phyloP scores from a whole-genome alignment of 2,329 filamentous ascomycete species.

The Fusarium palustre region DNA sequence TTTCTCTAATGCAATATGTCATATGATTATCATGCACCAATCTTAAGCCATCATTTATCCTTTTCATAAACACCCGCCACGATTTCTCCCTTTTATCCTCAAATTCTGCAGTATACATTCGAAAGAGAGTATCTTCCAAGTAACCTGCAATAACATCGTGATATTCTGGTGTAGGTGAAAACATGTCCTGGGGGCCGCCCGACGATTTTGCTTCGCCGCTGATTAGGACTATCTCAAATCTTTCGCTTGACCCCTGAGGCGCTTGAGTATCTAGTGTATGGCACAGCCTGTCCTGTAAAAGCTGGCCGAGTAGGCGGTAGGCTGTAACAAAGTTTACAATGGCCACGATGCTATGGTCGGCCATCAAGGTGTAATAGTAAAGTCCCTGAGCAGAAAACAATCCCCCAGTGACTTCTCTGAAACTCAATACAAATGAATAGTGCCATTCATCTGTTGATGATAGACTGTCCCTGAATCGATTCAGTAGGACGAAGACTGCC shows the following conservation, averaged over 20 bases:
- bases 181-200: background rate
- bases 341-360: background rate
- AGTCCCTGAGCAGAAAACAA: background rate
- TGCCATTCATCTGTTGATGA: background rate
- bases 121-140: background rate
- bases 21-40: background rate
- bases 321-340: background rate
- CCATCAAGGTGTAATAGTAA: accelerated
- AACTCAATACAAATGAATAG: background rate
- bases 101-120: accelerated
- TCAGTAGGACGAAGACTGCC: background rate
- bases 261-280: background rate
- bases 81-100: accelerated
- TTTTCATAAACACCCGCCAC: background rate
- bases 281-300: background rate
- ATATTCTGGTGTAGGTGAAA: background rate
- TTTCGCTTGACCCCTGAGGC: background rate
- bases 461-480: background rate
- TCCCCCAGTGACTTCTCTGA: accelerated
- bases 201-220: background rate
- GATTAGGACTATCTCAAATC: background rate
- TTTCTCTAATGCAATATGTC: background rate
- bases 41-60: background rate
- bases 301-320: background rate
- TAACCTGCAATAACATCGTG: accelerated